Percentiles rank a stretch among this genome's conserved stretches.
These are phyloP conservation scores for Besnoitia besnoiti DNA, from an alignment of 169 alveolate species.

Conservation along the genomic window DNA sequence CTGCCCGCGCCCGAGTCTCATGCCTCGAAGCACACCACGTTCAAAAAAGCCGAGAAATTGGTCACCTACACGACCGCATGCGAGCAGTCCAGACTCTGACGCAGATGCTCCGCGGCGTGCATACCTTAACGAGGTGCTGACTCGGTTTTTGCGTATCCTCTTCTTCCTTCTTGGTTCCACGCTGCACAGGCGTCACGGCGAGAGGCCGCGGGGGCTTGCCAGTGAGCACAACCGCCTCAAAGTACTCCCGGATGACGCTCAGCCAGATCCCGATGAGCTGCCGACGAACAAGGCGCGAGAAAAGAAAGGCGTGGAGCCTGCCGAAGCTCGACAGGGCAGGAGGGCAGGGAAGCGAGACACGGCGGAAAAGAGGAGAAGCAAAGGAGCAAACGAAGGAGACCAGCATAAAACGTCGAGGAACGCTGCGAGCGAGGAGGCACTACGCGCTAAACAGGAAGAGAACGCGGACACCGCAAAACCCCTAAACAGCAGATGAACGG, in stretches of 20 bases:
- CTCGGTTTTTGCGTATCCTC: conserved; percentile 1
- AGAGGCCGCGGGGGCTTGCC: conserved; percentile 63
- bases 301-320: not conserved
- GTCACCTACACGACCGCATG: too few species aligned
- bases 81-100: too few species aligned
- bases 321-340: not conserved
- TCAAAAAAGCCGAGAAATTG: too few species aligned
- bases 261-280: conserved; percentile 61
- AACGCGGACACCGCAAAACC: not conserved
- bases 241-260: conserved; percentile 51
- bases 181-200: not conserved
- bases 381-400: not conserved
- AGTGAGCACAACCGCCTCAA: conserved; percentile 48
- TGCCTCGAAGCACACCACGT: too few species aligned
- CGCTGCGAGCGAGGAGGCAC: not conserved
- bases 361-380: not conserved
- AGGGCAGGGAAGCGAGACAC: not conserved
- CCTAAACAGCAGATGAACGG: not conserved
- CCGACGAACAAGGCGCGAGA: not conserved
- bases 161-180: not conserved
- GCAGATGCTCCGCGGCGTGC: too few species aligned
- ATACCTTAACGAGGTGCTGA: conserved; percentile 50
- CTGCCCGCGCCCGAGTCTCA: too few species aligned
- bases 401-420: not conserved
- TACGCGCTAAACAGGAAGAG: too few species aligned